A percentile compares a stretch with the other conserved stretches of the same genome.
These are phyloP conservation scores for Trichoderma virens DNA, from an alignment of 495 filamentous ascomycete species.

Conservation along the genomic window DNA sequence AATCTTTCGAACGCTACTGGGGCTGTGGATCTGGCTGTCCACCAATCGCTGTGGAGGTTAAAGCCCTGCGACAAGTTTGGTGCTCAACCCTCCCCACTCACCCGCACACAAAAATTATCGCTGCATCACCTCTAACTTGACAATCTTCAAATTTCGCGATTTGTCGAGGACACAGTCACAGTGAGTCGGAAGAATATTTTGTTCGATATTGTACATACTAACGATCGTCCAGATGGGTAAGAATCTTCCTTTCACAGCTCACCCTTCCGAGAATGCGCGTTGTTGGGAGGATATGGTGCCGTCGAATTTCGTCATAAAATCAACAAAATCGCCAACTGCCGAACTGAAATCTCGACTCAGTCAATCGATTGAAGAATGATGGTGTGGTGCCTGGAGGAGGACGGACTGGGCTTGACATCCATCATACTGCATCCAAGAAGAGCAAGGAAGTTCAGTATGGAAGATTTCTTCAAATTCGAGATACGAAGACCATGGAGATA, in stretches of 20 bases:
- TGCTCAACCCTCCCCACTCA: conserved; percentile 9
- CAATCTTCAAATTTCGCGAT: conserved; percentile 24
- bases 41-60: conserved; percentile 5
- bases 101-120: conserved; percentile 12
- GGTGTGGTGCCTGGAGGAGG: neutral
- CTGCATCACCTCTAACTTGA: conserved; percentile 7
- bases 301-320: conserved; percentile 1
- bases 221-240: conserved; percentile 44
- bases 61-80: conserved; percentile 9
- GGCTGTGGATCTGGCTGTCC: neutral
- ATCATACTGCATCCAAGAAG: neutral
- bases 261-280: neutral
- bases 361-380: neutral
- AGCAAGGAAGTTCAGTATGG: neutral
- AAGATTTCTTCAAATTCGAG: neutral
- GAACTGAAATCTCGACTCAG: neutral
- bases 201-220: conserved; percentile 26
- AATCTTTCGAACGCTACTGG: neutral
- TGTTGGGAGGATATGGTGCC: neutral
- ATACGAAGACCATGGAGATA: neutral
- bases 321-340: neutral
- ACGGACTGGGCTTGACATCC: neutral
- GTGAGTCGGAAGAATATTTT: conserved; percentile 30
- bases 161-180: conserved; percentile 49
- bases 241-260: conserved; percentile 12